Evolutionary conservation across 2,329 filamentous ascomycete species (phyloP), one percentile per base, ranked within the genome.

Genomic region (Penicillium concentricum): DNA sequence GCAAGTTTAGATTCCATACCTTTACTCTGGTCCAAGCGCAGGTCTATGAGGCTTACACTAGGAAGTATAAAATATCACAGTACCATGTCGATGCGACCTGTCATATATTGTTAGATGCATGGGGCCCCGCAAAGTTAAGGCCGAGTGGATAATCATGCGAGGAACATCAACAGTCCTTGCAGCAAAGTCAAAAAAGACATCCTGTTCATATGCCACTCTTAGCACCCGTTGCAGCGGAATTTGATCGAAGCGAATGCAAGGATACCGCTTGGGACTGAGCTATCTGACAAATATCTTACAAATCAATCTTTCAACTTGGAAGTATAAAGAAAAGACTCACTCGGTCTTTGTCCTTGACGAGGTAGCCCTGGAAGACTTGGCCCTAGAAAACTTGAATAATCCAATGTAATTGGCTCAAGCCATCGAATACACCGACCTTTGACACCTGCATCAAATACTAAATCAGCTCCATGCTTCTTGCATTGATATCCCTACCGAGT

Each of bases 151-250:
- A 38, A 34, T 54, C 74, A 77, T 22, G 70, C 72, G 16, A 72
- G 55, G 49, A 69, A 70, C 0, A 78, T 62, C 15, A 77, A 59
- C 6, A 77, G 53, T 3, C 74, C 75, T 59, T 78, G 72, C 16
- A 78, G 64, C 13, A 76, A 62, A 61, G 37, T 76, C 76, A n/a
- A 78, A 68, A 30, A 64, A 72, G 24, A 73, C 67, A 9, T 73
- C 68, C 62, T 60, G 15, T 70, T 62, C 44, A 74, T 67, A 10
- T 68, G 66, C 64, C 26, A 65, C 57, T 6, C 66, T 69, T 26
- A 77, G 61, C 46, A 60, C 63, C 18, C 70, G 67, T 57, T 77
- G 72, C 12, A 74, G 60, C 5, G 59, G 61, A 41, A 74, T 60
- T 48, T 74, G 41, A 69, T 74, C 26, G 67, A 72, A 6, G 66